Evolutionary conservation across 2,329 filamentous ascomycete species (phyloP).

Genomic region (Monosporascus sp.): DNA sequence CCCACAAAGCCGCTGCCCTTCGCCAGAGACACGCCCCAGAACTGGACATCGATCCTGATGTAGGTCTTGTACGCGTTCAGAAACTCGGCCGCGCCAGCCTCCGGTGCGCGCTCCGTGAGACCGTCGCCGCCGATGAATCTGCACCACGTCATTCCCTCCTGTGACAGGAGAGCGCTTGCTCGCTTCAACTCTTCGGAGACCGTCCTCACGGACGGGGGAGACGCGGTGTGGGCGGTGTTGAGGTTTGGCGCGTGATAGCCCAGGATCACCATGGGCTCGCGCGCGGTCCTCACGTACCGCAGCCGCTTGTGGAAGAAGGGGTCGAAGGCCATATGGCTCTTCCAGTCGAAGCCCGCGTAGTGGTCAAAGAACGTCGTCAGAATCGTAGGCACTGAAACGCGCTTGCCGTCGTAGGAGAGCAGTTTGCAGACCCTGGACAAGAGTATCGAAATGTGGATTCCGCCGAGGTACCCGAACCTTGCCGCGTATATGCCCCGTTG

Average conservation of each 20-base stretch:
- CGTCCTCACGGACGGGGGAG: slow-evolving; percentile 44
- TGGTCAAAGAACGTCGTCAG: slow-evolving; percentile 56
- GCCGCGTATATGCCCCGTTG: slow-evolving; percentile 58
- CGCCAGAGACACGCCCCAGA: slow-evolving; percentile 54
- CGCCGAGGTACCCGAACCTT: slow-evolving; percentile 59
- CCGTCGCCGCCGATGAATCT: slow-evolving; percentile 28
- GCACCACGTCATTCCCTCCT: slow-evolving; percentile 35
- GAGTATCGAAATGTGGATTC: slow-evolving; percentile 59
- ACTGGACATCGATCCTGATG: slow-evolving; percentile 56
- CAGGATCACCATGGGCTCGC: slow-evolving; percentile 58
- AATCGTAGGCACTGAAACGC: slow-evolving; percentile 43
- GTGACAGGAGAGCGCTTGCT: slow-evolving; percentile 36
- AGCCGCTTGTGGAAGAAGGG: slow-evolving; percentile 51
- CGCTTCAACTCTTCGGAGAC: slow-evolving; percentile 46
- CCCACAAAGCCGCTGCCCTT: slow-evolving; percentile 52
- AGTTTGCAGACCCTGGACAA: slow-evolving; percentile 56
- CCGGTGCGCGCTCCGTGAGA: neutral
- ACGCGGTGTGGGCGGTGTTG: slow-evolving; percentile 53
- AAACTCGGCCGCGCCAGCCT: slow-evolving; percentile 39
- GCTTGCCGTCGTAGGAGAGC: slow-evolving; percentile 30
- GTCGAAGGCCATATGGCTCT: slow-evolving; percentile 48
- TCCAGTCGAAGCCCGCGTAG: slow-evolving; percentile 58
- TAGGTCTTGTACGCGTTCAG: slow-evolving; percentile 47
- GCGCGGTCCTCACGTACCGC: slow-evolving; percentile 46
- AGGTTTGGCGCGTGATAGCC: slow-evolving; percentile 57